Evolutionary conservation across 805 yeast genomes (phyloP), one percentile per base, ranked within the genome.

Genomic region (Teunomyces pallodes): DNA sequence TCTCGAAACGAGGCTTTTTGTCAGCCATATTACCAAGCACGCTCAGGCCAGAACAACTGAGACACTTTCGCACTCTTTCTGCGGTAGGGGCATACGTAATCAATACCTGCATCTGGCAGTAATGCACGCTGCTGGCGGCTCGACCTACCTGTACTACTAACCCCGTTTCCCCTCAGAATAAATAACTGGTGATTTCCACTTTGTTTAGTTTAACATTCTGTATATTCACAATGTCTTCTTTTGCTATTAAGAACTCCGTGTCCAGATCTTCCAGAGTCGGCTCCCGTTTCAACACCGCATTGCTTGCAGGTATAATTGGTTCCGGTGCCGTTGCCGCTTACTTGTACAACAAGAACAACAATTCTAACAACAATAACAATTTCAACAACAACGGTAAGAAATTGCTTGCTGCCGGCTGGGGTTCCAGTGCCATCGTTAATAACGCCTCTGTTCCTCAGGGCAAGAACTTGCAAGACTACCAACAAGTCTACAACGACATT

Each of bases 401-500:
- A 42, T 36, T 47, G 32, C 49, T 56, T 42, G 48, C 56, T 33
- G 57, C 63, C 24, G 50, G 61, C 5, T 59, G 64, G 13, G 69
- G 70, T 27, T 53, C 63, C 12, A 42, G 46, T 30, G 61, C 65
- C 16, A 13, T 57, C 13, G 56, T 62, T 43, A 61, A 65, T 42
- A 48, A 48, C n/a, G 68, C 76, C 6, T 58, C 68, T 7, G 54
- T 70, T 26, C 74, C 75, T 9, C 63, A 70, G 5, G 70, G 59
- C 5, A 59, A 72, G 57, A 55, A 69, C 3, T 65, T 60, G 45
- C 71, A 74, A 9, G 88, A 86, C 54, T 90, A 78, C 62, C 90
- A 78, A 65, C 58, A 71, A 50, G 81, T 81, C 51, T 92, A 83
- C 69, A 84, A 81, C 70, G 94, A 82, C 54, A 89, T 81, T 77